Evolutionary conservation across 352 stramenopile genomes (phyloP).

Genomic region (Phytophthora multivora): DNA sequence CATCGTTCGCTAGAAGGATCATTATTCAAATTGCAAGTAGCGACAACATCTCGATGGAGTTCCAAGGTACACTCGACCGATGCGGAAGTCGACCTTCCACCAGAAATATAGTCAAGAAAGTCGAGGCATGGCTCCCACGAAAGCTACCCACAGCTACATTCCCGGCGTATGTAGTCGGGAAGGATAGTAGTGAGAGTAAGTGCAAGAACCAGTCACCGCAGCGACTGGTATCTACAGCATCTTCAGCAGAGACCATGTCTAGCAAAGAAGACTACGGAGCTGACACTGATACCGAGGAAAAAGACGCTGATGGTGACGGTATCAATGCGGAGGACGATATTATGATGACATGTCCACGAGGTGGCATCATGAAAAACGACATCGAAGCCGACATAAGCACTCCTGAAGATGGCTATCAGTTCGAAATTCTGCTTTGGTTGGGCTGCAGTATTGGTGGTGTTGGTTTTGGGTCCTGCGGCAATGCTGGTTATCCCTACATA

Average conservation of each 20-base stretch:
- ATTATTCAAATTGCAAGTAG: slow-evolving; percentile 9
- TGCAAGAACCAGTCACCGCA: slow-evolving; percentile 10
- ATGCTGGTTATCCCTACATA: slow-evolving; percentile 49
- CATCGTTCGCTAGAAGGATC: not conserved
- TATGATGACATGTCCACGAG: not conserved
- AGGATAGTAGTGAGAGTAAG: not conserved
- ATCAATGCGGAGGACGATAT: not conserved
- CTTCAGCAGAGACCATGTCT: slow-evolving; percentile 22
- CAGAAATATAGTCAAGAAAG: slow-evolving; percentile 4
- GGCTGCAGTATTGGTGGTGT: slow-evolving; percentile 45
- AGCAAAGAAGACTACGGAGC: slow-evolving; percentile 21
- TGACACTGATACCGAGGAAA: slow-evolving; percentile 4
- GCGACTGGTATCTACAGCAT: slow-evolving; percentile 24
- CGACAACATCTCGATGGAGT: slow-evolving; percentile 9
- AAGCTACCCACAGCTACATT: not conserved
- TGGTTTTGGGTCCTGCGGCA: slow-evolving; percentile 40
- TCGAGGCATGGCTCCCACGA: not conserved
- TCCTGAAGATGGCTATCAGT: slow-evolving; percentile 24
- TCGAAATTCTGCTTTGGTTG: slow-evolving; percentile 62
- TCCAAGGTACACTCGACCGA: not conserved
- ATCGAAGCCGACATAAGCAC: not conserved
- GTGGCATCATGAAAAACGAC: not conserved
- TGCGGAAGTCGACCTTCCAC: slow-evolving; percentile 1
- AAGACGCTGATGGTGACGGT: slow-evolving; percentile 1
- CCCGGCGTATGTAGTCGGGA: not conserved